Conservation (phyloP, 495 filamentous ascomycete genomes). For the Acidiella bohemica region DNA sequence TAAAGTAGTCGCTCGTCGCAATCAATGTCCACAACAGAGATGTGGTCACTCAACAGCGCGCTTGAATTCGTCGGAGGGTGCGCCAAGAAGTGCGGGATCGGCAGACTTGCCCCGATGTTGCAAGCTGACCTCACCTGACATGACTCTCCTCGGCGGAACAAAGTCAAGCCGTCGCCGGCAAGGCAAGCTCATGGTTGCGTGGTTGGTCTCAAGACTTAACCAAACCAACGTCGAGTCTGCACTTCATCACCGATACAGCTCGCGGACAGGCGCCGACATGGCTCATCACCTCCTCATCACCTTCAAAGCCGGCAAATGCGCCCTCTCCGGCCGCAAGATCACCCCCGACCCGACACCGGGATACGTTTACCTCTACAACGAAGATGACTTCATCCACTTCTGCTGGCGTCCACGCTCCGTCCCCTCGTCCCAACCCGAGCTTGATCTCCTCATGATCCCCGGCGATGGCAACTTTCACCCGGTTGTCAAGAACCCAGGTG, state of each 20-base stretch:
- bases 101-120: no score
- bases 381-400: constrained; percentile 93
- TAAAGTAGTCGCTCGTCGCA: not conserved
- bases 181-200: no score
- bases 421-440: constrained; percentile 51
- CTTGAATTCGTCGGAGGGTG: no score
- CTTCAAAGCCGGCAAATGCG: constrained; percentile 92
- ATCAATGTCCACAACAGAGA: no score
- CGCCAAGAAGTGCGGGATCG: no score
- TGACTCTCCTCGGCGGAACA: no score
- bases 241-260: not conserved
- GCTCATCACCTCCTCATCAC: constrained; percentile 76
- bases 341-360: constrained; percentile 58
- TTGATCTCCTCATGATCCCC: constrained; percentile 86
- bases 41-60: no score
- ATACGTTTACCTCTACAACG: constrained; percentile 84
- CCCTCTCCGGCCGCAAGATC: constrained; percentile 45
- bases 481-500: constrained; percentile 38
- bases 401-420: constrained; percentile 73
- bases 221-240: not conserved
- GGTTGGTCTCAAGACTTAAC: no score
- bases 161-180: no score
- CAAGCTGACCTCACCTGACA: no score
- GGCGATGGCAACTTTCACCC: constrained; percentile 71
- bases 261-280: constrained; percentile 35